A percentile compares a stretch with the other conserved stretches of the same genome.
Conservation (phyloP, 441 rosid species). For the Rhodomyrtus psidioides region DNA sequence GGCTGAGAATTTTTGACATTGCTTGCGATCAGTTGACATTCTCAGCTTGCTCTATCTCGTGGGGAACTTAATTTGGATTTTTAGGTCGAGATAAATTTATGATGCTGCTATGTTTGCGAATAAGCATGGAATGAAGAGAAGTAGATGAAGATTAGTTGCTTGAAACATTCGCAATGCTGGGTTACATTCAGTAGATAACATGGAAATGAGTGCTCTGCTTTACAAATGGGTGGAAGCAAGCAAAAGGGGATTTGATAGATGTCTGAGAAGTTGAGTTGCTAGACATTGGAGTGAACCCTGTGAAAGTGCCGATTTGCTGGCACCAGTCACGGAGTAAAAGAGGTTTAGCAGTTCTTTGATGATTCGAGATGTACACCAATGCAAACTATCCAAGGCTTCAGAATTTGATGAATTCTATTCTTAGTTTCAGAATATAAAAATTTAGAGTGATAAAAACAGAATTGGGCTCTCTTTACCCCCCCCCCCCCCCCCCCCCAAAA, state of each 20-base stretch:
- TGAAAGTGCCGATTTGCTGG: neutral
- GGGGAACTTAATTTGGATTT: neutral
- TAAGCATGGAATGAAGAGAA: neutral
- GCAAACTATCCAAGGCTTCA: neutral
- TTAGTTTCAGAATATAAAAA: neutral
- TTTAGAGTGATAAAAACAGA: neutral
- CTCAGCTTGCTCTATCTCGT: neutral
- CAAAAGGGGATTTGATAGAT: neutral
- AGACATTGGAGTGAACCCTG: neutral
- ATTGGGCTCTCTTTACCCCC: no score
- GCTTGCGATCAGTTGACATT: neutral
- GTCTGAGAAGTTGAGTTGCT: neutral
- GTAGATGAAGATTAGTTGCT: neutral
- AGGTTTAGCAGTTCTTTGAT: neutral
- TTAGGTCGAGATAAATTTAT: neutral
- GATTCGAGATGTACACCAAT: neutral
- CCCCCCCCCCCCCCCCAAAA: no score
- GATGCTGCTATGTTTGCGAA: neutral
- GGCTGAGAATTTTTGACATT: neutral
- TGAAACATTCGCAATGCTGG: neutral
- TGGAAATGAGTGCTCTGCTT: neutral
- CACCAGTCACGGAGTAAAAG: neutral
- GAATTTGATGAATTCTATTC: neutral
- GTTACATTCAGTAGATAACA: neutral
- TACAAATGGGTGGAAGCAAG: neutral